Percentiles rank a stretch among this genome's conserved stretches.
Conservation (phyloP, 768 basidiomycete genomes). For the Arthromyces matolae region DNA sequence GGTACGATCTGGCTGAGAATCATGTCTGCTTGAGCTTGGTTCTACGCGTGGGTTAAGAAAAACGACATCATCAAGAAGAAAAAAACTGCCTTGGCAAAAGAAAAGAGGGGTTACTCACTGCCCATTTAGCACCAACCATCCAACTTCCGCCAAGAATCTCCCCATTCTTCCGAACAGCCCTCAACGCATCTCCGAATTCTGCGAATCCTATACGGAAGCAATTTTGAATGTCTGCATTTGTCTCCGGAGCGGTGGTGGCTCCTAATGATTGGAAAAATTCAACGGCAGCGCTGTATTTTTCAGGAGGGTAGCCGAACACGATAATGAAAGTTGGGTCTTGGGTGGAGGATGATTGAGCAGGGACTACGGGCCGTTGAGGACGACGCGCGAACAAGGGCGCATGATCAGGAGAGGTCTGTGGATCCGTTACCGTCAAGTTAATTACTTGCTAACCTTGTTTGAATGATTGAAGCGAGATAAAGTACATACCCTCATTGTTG, state of each 20-base stretch:
- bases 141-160: slow-evolving; percentile 69
- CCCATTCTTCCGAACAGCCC: slow-evolving; percentile 80
- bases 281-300: slow-evolving; percentile 66
- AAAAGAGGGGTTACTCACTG: slow-evolving; percentile 49
- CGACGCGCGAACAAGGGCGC: slow-evolving; percentile 36
- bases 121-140: slow-evolving; percentile 88
- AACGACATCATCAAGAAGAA: not conserved
- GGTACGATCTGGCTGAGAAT: slow-evolving; percentile 40
- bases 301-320: slow-evolving; percentile 86
- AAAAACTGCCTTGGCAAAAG: too few relatives aligned
- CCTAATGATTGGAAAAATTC: slow-evolving; percentile 78
- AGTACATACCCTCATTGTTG: slow-evolving; percentile 39
- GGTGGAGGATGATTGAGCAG: slow-evolving; percentile 22
- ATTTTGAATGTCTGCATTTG: slow-evolving; percentile 65
- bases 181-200: slow-evolving; percentile 67
- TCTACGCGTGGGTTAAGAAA: slow-evolving; percentile 44
- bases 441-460: not conserved
- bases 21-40: slow-evolving; percentile 54
- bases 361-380: slow-evolving; percentile 24
- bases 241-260: slow-evolving; percentile 63
- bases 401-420: slow-evolving; percentile 39
- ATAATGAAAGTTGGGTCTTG: slow-evolving; percentile 57
- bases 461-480: slow-evolving; percentile 6
- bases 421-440: not conserved
- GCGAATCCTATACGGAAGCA: slow-evolving; percentile 79